Conservation (phyloP, 768 basidiomycete genomes). For the Lactarius sp. region DNA sequence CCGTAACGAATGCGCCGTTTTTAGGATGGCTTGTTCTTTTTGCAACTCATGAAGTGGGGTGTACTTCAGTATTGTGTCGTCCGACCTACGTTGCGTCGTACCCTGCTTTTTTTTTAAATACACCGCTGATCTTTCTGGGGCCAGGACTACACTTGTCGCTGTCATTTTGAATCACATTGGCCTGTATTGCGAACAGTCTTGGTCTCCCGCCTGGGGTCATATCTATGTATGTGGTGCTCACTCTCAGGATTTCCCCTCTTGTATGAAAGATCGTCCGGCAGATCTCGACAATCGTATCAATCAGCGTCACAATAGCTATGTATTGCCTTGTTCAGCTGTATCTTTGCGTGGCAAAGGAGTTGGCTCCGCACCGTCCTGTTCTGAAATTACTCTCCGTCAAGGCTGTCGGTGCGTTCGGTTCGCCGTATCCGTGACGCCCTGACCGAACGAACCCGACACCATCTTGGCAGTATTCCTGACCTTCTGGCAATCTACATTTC, state of each 20-base stretch:
- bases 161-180: conserved; percentile 59
- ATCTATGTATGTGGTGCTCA: conserved; percentile 46
- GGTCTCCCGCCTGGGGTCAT: conserved; percentile 64
- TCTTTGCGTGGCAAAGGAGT: conserved; percentile 46
- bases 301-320: conserved; percentile 74
- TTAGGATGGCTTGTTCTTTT: conserved; percentile 62
- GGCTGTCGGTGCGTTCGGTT: conserved; percentile 50
- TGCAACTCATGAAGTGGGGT: conserved; percentile 74
- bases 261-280: conserved; percentile 26
- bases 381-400: conserved; percentile 70
- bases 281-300: conserved; percentile 57
- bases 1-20: conserved; percentile 8
- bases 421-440: neutral
- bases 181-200: conserved; percentile 69
- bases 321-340: conserved; percentile 74
- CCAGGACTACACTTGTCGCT: conserved; percentile 53
- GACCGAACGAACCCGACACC: neutral
- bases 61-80: conserved; percentile 70
- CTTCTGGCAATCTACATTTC: conserved; percentile 68
- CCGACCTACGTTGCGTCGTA: conserved; percentile 45
- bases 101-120: neutral
- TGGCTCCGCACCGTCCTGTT: conserved; percentile 57
- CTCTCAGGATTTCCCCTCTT: neutral
- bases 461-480: conserved; percentile 54
- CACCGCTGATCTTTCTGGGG: conserved; percentile 2